phyloP scores from a whole-genome alignment of 495 filamentous ascomycete species.

The Podospora pseudocomata region DNA sequence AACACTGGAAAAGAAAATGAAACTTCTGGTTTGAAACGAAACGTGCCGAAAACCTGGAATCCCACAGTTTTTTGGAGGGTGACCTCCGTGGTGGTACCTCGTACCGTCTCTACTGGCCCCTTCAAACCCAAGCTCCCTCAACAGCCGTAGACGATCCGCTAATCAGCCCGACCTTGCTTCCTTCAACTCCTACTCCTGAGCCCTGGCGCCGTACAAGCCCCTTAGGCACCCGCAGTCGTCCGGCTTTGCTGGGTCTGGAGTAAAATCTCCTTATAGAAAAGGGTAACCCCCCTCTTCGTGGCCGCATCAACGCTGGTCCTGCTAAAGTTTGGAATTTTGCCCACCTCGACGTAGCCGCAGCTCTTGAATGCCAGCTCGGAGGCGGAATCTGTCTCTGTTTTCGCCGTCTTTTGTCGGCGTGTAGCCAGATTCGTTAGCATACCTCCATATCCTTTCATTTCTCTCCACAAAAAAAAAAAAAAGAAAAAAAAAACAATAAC shows the following conservation, averaged over 20 bases:
- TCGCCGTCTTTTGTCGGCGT: slow-evolving; percentile 28
- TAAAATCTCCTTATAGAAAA: slow-evolving; percentile 42
- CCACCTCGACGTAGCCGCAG: slow-evolving; percentile 37
- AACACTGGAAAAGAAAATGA: neutral
- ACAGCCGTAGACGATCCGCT: no score
- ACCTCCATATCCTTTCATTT: neutral
- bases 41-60: neutral
- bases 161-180: no score
- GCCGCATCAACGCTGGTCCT: neutral
- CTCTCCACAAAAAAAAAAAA: neutral
- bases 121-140: neutral
- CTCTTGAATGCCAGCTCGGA: slow-evolving; percentile 35
- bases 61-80: neutral
- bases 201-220: no score
- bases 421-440: neutral
- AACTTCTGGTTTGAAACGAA: neutral
- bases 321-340: slow-evolving; percentile 37
- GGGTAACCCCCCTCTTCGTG: slow-evolving; percentile 34
- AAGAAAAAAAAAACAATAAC: neutral
- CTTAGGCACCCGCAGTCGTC: neutral
- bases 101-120: neutral
- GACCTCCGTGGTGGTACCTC: neutral
- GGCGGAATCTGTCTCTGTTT: slow-evolving; percentile 35
- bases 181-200: no score
- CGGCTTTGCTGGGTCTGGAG: neutral